phyloP scores from a whole-genome alignment of 2,329 filamentous ascomycete species.

The Alternaria brassicae region DNA sequence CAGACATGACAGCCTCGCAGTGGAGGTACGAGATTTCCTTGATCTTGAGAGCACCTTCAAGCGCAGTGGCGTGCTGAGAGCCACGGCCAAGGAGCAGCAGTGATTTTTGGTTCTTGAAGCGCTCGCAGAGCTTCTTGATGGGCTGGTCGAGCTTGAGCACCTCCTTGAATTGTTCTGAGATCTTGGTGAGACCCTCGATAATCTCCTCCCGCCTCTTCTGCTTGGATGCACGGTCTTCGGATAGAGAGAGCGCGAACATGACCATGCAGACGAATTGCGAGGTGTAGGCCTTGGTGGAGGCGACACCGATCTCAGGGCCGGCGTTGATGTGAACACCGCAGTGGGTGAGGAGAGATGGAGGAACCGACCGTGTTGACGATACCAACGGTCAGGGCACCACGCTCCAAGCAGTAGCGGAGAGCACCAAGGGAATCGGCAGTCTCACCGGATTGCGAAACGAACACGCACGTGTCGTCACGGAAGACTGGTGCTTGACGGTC shows the following conservation, averaged over 20 bases:
- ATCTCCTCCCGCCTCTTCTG: constrained; percentile 90
- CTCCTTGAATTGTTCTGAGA: constrained; percentile 90
- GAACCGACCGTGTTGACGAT: constrained; percentile 99
- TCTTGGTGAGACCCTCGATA: constrained; percentile 86
- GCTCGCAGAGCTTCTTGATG: constrained; percentile 93
- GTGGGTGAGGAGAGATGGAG: constrained; percentile 98
- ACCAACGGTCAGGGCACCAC: constrained; percentile 94
- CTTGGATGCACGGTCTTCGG: constrained; percentile 96
- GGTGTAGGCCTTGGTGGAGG: constrained; percentile 98
- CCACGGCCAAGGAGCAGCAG: constrained; percentile 91
- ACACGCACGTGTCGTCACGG: constrained; percentile 98
- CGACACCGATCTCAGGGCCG: constrained; percentile 97
- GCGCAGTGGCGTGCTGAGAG: constrained; percentile 93
- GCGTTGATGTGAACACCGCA: constrained; percentile 99
- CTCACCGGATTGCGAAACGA: constrained; percentile 98
- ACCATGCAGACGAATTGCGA: constrained; percentile 99
- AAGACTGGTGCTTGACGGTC: constrained; percentile 97
- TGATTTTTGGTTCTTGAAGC: constrained; percentile 98
- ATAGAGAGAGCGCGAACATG: constrained; percentile 97
- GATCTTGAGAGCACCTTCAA: constrained; percentile 97
- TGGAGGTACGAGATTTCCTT: constrained; percentile 99
- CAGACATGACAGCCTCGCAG: constrained; percentile 99
- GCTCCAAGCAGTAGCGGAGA: constrained; percentile 96
- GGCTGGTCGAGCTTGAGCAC: constrained; percentile 89
- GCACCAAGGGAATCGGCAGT: constrained; percentile 98